Base-by-base conservation (phyloP, 768 basidiomycete species). In the Suillus variegatus region DNA sequence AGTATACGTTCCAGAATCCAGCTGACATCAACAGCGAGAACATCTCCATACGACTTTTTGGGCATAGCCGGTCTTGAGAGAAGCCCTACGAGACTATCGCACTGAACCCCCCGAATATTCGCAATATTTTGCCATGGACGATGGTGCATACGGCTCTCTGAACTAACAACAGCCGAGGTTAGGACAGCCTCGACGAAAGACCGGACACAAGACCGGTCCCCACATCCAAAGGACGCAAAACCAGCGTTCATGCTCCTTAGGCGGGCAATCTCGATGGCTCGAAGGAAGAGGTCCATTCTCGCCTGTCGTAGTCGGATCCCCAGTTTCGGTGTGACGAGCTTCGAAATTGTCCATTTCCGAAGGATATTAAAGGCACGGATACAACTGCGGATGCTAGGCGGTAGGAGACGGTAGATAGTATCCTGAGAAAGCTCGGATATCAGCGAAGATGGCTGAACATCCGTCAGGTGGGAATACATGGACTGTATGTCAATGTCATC, bases 1-100 rank as follows among this genome's bases (percentile, higher is more conserved):
- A 94, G 77, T 76, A 94, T 85, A 52, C 92, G 85, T 74, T 95
- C 93, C 64, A 95, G 73, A 46, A 94, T 77, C 92, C 93, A 95
- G 12, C 91, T 91, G 68, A 93, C 85, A 72, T 94, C 93, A 18
- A 90, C 84, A 4, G 88, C 86, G 54, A 93, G 77, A 7, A 84
- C 79, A 40, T 87, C 84, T 38, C 80, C 79, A 38, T 83, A 81
- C 14, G 78, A 72, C 20, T 82, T 76, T 12, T 79, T 75, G 57
- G 84, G 82, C 8, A 82, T 74, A 52, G 72, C 78, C 2, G 86
- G 86, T 61, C 82, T 82, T 20, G 82, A 79, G 49, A 94, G 76
- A 51, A 94, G 75, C 1, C 85, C 79, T 1, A 77, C 68, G 10
- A 94, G 78, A 10, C 87, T 85, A 65, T 94, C 93, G 62, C 84